These are phyloP conservation scores for Bertia moriformis DNA, from an alignment of 2,329 filamentous ascomycete genomes.

Conservation along the genomic window DNA sequence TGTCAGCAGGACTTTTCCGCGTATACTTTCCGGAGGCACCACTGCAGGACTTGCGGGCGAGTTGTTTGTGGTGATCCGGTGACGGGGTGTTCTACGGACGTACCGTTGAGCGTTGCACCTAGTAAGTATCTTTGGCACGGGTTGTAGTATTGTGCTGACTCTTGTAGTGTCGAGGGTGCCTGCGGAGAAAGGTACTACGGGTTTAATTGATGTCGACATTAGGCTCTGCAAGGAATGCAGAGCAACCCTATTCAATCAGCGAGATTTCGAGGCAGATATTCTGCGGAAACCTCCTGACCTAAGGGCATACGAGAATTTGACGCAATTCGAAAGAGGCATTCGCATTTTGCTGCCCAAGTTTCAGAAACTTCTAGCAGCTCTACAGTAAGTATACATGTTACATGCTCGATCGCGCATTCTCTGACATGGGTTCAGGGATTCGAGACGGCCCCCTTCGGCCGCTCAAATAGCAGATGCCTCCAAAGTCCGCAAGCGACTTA, in stretches of 20 bases:
- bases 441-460: constrained; percentile 29
- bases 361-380: constrained; percentile 44
- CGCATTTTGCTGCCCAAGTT: constrained; percentile 54
- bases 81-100: constrained; percentile 45
- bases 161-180: neutral
- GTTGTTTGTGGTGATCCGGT: constrained; percentile 50
- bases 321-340: constrained; percentile 60
- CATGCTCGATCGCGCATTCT: no score
- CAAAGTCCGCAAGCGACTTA: constrained; percentile 56
- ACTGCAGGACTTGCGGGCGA: constrained; percentile 52
- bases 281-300: constrained; percentile 42
- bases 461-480: constrained; percentile 52
- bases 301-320: constrained; percentile 51
- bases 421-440: constrained; percentile 22
- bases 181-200: neutral
- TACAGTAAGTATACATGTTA: constrained; percentile 31
- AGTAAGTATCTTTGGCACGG: neutral
- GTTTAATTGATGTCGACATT: neutral
- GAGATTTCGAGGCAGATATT: constrained; percentile 49
- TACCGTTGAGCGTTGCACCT: constrained; percentile 36
- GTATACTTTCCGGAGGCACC: constrained; percentile 51
- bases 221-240: constrained; percentile 8
- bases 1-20: constrained; percentile 55
- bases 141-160: neutral
- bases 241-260: constrained; percentile 50